These are phyloP conservation scores for Trichoderma sp. DNA, from an alignment of 2,329 filamentous ascomycete genomes.

Conservation along the genomic window DNA sequence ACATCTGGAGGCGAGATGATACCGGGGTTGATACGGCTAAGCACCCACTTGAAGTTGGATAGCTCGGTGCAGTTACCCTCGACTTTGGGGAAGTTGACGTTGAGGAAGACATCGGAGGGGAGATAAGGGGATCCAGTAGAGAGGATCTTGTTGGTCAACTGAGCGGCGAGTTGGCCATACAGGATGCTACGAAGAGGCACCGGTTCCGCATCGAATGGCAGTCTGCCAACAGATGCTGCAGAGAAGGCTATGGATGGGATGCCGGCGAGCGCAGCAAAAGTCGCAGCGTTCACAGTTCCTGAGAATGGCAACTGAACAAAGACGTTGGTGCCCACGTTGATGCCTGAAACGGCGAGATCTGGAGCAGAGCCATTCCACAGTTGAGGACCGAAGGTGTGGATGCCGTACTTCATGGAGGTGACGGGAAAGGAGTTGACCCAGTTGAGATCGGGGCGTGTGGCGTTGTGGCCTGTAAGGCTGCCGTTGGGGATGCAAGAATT, in stretches of 20 bases:
- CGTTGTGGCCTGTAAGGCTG: conserved; percentile 57
- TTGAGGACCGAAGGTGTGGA: conserved; percentile 6
- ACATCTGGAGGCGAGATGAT: conserved; percentile 55
- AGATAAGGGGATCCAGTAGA: conserved; percentile 60
- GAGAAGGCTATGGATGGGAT: conserved; percentile 69
- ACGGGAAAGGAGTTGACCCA: conserved; percentile 71
- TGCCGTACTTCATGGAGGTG: conserved; percentile 31
- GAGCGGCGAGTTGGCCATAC: conserved; percentile 62
- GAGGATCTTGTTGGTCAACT: conserved; percentile 55
- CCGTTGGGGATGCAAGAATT: conserved; percentile 57
- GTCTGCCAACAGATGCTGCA: conserved; percentile 48
- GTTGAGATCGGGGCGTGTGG: conserved; percentile 57
- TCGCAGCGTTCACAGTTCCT: conserved; percentile 65
- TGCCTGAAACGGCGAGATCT: conserved; percentile 64
- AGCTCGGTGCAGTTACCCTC: conserved; percentile 48
- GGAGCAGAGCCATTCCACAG: conserved; percentile 41
- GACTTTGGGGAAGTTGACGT: conserved; percentile 65
- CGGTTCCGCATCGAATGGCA: conserved; percentile 53
- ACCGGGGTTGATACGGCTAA: conserved; percentile 59
- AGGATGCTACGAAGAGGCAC: conserved; percentile 52
- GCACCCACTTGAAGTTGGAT: conserved; percentile 59
- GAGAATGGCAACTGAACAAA: conserved; percentile 56
- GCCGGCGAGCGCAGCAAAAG: conserved; percentile 52
- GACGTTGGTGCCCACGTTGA: conserved; percentile 59
- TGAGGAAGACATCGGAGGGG: conserved; percentile 58